A percentile compares a stretch with the other conserved stretches of the same genome.
phyloP scores from a whole-genome alignment of 1,139 yeast genomes.

The Wickerhamiella infanticola region DNA sequence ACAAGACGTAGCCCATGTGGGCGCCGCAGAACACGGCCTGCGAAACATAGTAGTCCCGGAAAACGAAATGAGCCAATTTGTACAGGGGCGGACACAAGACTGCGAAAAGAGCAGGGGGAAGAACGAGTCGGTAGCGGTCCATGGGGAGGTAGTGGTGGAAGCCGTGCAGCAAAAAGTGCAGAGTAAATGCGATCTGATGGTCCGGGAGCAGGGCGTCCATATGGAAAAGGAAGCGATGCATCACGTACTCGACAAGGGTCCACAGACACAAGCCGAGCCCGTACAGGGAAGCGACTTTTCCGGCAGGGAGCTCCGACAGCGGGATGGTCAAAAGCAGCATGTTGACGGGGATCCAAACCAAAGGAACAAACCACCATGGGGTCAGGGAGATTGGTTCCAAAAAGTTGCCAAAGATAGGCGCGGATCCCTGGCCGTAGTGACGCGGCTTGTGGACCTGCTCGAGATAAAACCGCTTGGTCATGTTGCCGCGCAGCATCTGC shows the following conservation, averaged over 20 bases:
- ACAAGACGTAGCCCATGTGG: conserved; percentile 76
- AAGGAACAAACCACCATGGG: conserved; percentile 76
- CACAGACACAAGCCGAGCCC: conserved; percentile 64
- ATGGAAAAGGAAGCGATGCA: conserved; percentile 90
- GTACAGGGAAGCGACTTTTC: conserved; percentile 25
- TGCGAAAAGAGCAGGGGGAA: conserved; percentile 81
- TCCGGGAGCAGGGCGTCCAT: conserved; percentile 77
- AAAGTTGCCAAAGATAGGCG: conserved; percentile 67
- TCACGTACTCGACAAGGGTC: conserved; percentile 76
- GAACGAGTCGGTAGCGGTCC: conserved; percentile 84
- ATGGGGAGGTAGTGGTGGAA: conserved; percentile 94
- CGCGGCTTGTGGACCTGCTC: conserved; percentile 97
- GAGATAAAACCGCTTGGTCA: conserved; percentile 74
- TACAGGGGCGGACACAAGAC: conserved; percentile 45
- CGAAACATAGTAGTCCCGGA: conserved; percentile 43
- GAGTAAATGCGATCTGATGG: conserved; percentile 51
- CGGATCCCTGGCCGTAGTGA: conserved; percentile 83
- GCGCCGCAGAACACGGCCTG: conserved; percentile 84
- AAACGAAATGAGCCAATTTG: conserved; percentile 38
- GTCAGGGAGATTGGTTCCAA: conserved; percentile 56
- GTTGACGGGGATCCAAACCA: conserved; percentile 75
- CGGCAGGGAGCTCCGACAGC: conserved; percentile 20
- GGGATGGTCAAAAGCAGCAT: conserved; percentile 31
- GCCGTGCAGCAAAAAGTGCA: conserved; percentile 88
- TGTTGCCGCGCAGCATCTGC: conserved; percentile 62